Conservation (phyloP, 1,284 basidiomycete species). For the Pseudozyma hubeiensis region DNA sequence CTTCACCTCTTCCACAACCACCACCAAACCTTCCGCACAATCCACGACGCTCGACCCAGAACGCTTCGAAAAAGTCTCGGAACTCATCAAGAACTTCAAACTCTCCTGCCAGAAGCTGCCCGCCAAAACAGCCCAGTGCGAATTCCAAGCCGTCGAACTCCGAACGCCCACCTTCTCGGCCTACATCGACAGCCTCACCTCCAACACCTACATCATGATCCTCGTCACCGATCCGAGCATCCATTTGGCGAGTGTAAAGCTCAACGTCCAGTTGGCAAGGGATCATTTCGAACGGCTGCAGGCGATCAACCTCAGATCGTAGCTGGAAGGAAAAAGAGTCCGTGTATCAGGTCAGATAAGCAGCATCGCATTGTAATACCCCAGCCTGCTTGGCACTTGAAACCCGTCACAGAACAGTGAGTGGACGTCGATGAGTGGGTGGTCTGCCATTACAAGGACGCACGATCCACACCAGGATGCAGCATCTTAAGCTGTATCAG, state of each 20-base stretch:
- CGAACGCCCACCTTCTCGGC: slow-evolving; percentile 77
- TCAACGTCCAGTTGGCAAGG: slow-evolving; percentile 84
- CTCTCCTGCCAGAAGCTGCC: slow-evolving; percentile 75
- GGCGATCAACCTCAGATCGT: slow-evolving; percentile 40
- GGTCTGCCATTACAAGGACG: no score
- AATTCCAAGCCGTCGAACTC: slow-evolving; percentile 67
- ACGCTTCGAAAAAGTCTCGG: slow-evolving; percentile 93
- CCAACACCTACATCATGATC: slow-evolving; percentile 92
- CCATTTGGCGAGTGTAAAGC: slow-evolving; percentile 82
- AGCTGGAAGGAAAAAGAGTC: neutral
- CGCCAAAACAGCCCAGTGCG: slow-evolving; percentile 28
- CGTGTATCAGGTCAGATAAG: neutral
- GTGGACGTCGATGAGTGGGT: no score
- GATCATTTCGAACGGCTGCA: slow-evolving; percentile 77
- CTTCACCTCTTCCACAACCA: neutral
- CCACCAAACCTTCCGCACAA: slow-evolving; percentile 1
- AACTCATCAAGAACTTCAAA: slow-evolving; percentile 94
- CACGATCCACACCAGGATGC: no score
- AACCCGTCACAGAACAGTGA: no score
- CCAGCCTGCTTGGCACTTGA: neutral
- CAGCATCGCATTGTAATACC: slow-evolving; percentile 9
- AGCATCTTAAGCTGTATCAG: neutral
- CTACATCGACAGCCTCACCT: slow-evolving; percentile 92
- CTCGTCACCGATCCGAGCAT: slow-evolving; percentile 87
- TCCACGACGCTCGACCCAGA: slow-evolving; percentile 76